Evolutionary conservation across 805 yeast species (phyloP).

Genomic region (Suhomyces sp.): DNA sequence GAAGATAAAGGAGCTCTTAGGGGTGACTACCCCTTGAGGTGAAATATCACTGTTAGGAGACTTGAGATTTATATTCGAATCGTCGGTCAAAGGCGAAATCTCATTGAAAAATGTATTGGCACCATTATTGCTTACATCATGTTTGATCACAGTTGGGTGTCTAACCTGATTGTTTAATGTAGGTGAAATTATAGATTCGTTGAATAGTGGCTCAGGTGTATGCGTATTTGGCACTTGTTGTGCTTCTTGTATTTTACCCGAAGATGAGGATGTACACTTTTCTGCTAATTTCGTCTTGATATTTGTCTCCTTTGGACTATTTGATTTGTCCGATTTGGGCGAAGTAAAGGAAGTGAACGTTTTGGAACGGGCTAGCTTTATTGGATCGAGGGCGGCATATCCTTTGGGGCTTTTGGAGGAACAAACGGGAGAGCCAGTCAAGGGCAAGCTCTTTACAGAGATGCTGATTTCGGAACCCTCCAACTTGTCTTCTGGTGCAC

Average conservation of each 20-base stretch:
- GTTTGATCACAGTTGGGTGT: slow-evolving; percentile 2
- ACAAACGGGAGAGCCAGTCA: background rate
- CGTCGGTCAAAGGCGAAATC: slow-evolving; percentile 11
- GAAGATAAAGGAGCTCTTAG: slow-evolving; percentile 8
- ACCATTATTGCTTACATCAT: background rate
- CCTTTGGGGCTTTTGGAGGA: background rate
- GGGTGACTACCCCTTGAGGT: background rate
- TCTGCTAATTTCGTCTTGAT: background rate
- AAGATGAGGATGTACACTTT: background rate
- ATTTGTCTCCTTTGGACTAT: background rate
- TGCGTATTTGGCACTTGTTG: background rate
- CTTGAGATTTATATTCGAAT: background rate
- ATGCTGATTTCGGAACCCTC: background rate
- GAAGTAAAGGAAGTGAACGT: background rate
- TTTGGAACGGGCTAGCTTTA: background rate
- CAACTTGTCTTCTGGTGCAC: background rate
- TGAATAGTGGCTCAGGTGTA: slow-evolving; percentile 8
- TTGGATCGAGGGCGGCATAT: background rate
- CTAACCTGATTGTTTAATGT: background rate
- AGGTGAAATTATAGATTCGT: slow-evolving; percentile 15
- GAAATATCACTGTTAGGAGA: background rate
- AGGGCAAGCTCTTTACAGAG: background rate
- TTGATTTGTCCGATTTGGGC: background rate
- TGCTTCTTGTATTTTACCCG: background rate
- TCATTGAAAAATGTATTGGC: slow-evolving; percentile 2